Evolutionary conservation across 2,329 filamentous ascomycete species (phyloP).

Genomic region (Venturia asperata): DNA sequence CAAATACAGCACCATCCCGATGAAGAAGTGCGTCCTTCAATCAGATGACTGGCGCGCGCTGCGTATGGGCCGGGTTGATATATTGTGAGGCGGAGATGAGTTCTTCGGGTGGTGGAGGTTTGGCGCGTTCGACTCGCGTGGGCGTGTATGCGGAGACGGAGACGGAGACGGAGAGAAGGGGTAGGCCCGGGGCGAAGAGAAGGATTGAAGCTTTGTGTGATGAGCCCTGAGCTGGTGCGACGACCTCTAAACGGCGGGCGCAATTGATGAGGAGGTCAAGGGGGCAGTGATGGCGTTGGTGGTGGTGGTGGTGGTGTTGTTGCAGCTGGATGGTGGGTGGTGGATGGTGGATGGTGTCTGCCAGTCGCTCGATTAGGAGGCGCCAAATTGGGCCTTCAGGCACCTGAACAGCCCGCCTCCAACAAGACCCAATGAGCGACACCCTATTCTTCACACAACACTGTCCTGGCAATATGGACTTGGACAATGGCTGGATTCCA

Average conservation of each 20-base stretch:
- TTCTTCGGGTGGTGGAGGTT: slow-evolving; percentile 6
- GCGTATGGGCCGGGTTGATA: not conserved
- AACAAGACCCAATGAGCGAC: not conserved
- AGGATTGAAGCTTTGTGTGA: not conserved
- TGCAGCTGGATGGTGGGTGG: not conserved
- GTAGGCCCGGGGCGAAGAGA: not conserved
- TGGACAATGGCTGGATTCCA: not conserved
- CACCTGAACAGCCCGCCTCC: not conserved
- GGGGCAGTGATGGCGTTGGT: not conserved
- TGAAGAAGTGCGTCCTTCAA: not conserved
- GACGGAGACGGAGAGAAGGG: not conserved
- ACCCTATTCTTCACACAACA: not conserved
- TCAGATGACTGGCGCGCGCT: not conserved
- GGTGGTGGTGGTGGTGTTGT: not conserved
- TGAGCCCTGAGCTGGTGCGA: not conserved
- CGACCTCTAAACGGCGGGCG: not conserved
- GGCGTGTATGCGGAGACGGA: not conserved
- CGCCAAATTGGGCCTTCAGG: not conserved
- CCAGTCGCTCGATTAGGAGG: not conserved
- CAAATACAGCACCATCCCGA: slow-evolving; percentile 7
- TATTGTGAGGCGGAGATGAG: slow-evolving; percentile 5
- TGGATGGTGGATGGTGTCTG: not conserved
- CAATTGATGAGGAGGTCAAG: not conserved
- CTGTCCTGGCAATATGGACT: not conserved
- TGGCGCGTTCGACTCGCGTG: slow-evolving; percentile 9